These are phyloP conservation scores for Orbilia javanica DNA, from an alignment of 2,329 filamentous ascomycete species.

Conservation along the genomic window DNA sequence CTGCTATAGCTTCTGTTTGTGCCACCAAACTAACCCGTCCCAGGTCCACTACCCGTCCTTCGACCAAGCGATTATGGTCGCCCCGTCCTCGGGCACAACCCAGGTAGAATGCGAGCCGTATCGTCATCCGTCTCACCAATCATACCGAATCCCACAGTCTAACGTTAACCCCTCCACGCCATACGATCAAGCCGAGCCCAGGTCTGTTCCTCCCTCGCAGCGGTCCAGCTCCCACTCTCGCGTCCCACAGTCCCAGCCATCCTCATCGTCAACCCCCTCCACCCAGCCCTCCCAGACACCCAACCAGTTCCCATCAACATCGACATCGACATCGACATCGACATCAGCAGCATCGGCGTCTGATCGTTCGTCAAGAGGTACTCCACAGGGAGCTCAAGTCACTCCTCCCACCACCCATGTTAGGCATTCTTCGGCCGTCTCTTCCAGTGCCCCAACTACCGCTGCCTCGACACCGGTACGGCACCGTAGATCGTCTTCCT, in stretches of 20 bases:
- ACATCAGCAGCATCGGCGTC: not conserved
- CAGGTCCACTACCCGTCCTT: slow-evolving; percentile 57
- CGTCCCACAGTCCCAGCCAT: slow-evolving; percentile 1
- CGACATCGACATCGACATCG: not conserved
- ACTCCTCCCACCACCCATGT: slow-evolving; percentile 51
- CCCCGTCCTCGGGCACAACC: slow-evolving; percentile 54
- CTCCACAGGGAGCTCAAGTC: slow-evolving; percentile 36
- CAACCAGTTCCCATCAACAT: slow-evolving; percentile 20
- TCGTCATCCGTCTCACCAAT: slow-evolving; percentile 48
- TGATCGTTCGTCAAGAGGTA: slow-evolving; percentile 44
- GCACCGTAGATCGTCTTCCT: slow-evolving; percentile 58
- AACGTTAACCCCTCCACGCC: slow-evolving; percentile 55
- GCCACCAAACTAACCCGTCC: not conserved
- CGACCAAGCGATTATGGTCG: slow-evolving; percentile 59
- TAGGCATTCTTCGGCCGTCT: slow-evolving; percentile 46
- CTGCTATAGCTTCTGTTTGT: slow-evolving; percentile 1
- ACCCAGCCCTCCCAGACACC: slow-evolving; percentile 48
- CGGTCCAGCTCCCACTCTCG: slow-evolving; percentile 43
- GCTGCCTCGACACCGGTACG: slow-evolving; percentile 59
- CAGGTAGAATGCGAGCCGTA: slow-evolving; percentile 59
- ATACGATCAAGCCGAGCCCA: slow-evolving; percentile 54
- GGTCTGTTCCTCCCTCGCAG: slow-evolving; percentile 46
- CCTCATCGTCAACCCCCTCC: slow-evolving; percentile 9
- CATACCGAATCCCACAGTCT: slow-evolving; percentile 54
- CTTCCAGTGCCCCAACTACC: slow-evolving; percentile 55